These are phyloP conservation scores for Tolypocladium tropicale DNA, from an alignment of 2,329 filamentous ascomycete species.

Conservation along the genomic window DNA sequence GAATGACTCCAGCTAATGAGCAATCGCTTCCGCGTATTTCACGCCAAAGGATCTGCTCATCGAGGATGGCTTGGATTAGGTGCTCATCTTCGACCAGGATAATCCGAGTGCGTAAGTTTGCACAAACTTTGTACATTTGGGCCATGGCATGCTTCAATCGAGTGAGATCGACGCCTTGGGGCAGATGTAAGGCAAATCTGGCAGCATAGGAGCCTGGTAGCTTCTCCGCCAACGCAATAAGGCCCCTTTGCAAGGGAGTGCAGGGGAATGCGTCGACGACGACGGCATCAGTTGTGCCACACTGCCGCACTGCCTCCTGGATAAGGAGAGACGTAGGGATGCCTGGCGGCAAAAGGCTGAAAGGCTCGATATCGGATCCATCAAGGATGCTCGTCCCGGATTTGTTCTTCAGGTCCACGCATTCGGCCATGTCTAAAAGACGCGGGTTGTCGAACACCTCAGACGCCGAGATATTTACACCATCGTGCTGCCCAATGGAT, in stretches of 20 bases:
- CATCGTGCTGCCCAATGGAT: background rate
- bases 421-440: background rate
- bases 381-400: background rate
- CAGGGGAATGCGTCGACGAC: slow-evolving; percentile 25
- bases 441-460: slow-evolving; percentile 4
- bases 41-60: background rate
- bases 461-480: slow-evolving; percentile 11
- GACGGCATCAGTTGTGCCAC: background rate
- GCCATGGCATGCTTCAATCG: slow-evolving; percentile 18
- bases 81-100: background rate
- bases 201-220: slow-evolving; percentile 23
- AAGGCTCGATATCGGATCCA: background rate
- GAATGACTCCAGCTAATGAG: background rate
- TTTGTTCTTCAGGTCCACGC: background rate
- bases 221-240: slow-evolving; percentile 23
- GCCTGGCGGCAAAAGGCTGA: background rate
- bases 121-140: background rate
- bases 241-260: slow-evolving; percentile 26
- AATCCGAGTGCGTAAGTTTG: slow-evolving; percentile 9
- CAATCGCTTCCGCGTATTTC: background rate
- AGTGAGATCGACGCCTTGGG: slow-evolving; percentile 8
- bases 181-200: slow-evolving; percentile 12
- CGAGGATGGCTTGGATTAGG: slow-evolving; percentile 2
- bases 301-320: background rate
- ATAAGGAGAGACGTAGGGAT: background rate